Percentiles rank a stretch among this genome's conserved stretches.
Conservation (phyloP, 768 basidiomycete species). For the Tylopilus rubrobrunneus region DNA sequence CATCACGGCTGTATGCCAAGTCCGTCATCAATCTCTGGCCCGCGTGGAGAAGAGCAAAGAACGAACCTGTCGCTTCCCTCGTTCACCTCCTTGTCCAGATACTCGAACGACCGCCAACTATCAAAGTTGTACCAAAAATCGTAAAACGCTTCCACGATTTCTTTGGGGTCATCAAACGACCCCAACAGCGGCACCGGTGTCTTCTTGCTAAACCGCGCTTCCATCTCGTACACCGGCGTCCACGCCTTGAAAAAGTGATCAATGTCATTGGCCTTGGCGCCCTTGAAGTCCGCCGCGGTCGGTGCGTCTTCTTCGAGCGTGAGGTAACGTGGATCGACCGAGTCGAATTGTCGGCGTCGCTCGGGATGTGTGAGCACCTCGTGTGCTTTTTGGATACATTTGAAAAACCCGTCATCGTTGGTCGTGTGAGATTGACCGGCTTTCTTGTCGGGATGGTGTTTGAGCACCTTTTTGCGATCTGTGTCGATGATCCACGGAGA, state of each 20-base stretch:
- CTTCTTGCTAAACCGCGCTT: constrained; percentile 86
- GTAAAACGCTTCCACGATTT: constrained; percentile 89
- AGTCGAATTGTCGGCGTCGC: constrained; percentile 92
- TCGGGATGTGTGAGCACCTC: constrained; percentile 88
- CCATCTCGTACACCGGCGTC: constrained; percentile 81
- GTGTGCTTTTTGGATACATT: constrained; percentile 98
- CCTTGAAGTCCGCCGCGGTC: constrained; percentile 54
- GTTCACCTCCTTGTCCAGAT: constrained; percentile 96
- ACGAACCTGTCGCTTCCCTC: constrained; percentile 92
- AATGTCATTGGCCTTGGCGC: constrained; percentile 39
- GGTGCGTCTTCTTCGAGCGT: constrained; percentile 79
- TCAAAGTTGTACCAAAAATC: constrained; percentile 99
- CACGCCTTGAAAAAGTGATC: constrained; percentile 71
- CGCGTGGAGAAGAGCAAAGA: background rate
- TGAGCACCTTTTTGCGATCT: constrained; percentile 99
- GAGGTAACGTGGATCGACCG: constrained; percentile 78
- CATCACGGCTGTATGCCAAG: constrained; percentile 69
- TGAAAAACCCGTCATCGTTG: constrained; percentile 99
- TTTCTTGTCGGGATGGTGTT: constrained; percentile 98
- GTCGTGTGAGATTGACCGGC: constrained; percentile 70
- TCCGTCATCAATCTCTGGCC: constrained; percentile 8
- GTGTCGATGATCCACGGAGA: background rate
- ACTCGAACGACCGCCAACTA: constrained; percentile 97
- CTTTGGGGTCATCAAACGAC: constrained; percentile 63
- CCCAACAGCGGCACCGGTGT: constrained; percentile 86